These are phyloP conservation scores for Fusarium sp. DNA, from an alignment of 2,329 filamentous ascomycete genomes.

Conservation along the genomic window DNA sequence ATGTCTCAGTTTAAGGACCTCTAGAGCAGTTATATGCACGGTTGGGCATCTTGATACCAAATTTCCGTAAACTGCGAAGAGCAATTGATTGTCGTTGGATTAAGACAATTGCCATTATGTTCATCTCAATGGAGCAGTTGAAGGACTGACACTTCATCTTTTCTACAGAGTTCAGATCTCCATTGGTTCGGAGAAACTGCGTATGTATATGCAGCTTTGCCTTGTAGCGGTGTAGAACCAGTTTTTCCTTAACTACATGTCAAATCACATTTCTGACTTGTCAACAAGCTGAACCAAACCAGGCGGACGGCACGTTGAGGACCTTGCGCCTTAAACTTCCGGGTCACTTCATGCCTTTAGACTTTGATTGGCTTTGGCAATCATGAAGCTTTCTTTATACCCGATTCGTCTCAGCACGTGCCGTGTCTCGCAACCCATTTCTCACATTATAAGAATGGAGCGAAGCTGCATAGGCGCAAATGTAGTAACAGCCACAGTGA, in stretches of 20 bases:
- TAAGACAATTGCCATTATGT: too few species aligned
- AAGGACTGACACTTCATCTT: not conserved
- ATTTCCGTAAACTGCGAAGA: too few species aligned
- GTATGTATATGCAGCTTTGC: too few species aligned
- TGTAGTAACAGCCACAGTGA: not conserved
- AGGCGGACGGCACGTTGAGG: not conserved
- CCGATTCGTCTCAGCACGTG: conserved; percentile 9
- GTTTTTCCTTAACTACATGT: not conserved
- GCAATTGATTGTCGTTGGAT: too few species aligned
- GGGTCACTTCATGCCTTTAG: not conserved
- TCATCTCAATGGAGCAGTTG: too few species aligned
- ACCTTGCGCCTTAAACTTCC: not conserved
- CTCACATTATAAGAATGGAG: not conserved
- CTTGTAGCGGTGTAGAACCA: too few species aligned
- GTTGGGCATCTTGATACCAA: too few species aligned
- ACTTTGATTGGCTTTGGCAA: not conserved
- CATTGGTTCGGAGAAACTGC: too few species aligned
- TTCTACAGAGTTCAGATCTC: not conserved
- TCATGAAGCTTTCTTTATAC: not conserved
- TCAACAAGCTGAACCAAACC: not conserved
- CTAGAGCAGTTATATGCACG: too few species aligned
- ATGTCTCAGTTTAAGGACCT: not conserved
- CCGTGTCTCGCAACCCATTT: conserved; percentile 5
- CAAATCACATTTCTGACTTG: not conserved
- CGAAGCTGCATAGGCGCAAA: too few species aligned